These are phyloP conservation scores for Talaromyces islandicus DNA, from an alignment of 2,329 filamentous ascomycete genomes.

Conservation along the genomic window DNA sequence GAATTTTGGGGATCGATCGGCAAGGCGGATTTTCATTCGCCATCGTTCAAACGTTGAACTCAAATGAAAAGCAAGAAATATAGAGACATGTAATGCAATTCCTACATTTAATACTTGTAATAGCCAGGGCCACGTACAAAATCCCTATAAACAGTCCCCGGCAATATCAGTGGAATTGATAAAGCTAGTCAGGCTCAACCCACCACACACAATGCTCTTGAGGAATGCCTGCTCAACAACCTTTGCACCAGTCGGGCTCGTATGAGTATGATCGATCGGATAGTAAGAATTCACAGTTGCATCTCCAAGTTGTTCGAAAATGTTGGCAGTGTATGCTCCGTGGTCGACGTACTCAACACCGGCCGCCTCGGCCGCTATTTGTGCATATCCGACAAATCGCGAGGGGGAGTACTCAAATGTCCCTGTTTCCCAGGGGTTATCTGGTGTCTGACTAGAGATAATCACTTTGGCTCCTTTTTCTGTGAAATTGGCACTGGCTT, in stretches of 20 bases:
- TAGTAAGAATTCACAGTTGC: conserved; percentile 49
- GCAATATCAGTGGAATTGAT: conserved; percentile 26
- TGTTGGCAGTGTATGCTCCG: conserved; percentile 51
- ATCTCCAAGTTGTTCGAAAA: conserved; percentile 47
- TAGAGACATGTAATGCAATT: no score
- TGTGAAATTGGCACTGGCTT: conserved; percentile 50
- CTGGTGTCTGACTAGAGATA: conserved; percentile 54
- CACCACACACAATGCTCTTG: conserved; percentile 49
- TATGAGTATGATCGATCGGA: conserved; percentile 59
- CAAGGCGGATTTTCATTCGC: neutral
- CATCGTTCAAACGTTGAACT: neutral
- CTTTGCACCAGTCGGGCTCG: conserved; percentile 51
- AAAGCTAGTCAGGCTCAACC: conserved; percentile 35
- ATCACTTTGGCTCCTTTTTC: conserved; percentile 57
- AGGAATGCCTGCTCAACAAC: conserved; percentile 54
- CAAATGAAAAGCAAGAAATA: neutral
- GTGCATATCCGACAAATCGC: conserved; percentile 54
- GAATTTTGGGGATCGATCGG: neutral
- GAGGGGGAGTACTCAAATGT: conserved; percentile 42
- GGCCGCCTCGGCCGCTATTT: conserved; percentile 38
- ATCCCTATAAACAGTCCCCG: conserved; percentile 21
- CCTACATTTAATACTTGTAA: neutral
- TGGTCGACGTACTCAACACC: conserved; percentile 56
- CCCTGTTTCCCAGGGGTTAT: conserved; percentile 58
- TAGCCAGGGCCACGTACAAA: neutral